Conservation (phyloP, 331 rosid species). For the Pyrus hybrid region DNA sequence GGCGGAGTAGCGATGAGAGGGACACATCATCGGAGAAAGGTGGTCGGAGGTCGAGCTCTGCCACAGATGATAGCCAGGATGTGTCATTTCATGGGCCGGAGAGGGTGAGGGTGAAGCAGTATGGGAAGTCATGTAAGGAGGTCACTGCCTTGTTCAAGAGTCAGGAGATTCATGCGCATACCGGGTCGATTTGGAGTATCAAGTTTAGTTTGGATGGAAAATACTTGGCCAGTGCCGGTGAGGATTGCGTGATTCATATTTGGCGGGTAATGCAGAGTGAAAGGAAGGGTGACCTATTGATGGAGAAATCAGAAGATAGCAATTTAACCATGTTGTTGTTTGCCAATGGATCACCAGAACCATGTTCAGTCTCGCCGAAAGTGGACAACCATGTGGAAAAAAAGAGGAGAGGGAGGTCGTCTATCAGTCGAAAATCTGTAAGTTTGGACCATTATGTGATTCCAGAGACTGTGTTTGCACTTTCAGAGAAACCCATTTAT, state of each 20-base stretch:
- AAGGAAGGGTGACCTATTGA: slow-evolving; percentile 72
- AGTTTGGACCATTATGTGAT: slow-evolving; percentile 66
- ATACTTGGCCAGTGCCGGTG: slow-evolving; percentile 93
- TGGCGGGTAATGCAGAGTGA: slow-evolving; percentile 87
- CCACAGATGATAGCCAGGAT: slow-evolving; percentile 96
- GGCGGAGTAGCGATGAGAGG: slow-evolving; percentile 88
- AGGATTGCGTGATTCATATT: slow-evolving; percentile 86
- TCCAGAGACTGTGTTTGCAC: slow-evolving; percentile 69
- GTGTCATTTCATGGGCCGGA: slow-evolving; percentile 78
- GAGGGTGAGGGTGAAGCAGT: slow-evolving; percentile 74
- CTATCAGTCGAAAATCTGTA: slow-evolving; percentile 67
- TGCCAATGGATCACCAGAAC: slow-evolving; percentile 76
- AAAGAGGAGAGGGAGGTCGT: slow-evolving; percentile 79
- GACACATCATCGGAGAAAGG: slow-evolving; percentile 90
- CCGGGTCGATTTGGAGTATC: slow-evolving; percentile 85
- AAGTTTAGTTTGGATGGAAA: slow-evolving; percentile 96
- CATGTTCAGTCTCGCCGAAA: slow-evolving; percentile 41
- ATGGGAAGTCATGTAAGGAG: slow-evolving; percentile 82
- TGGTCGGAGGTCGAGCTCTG: slow-evolving; percentile 89
- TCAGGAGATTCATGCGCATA: slow-evolving; percentile 94
- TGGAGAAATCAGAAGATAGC: slow-evolving; percentile 60
- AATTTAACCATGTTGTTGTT: slow-evolving; percentile 43
- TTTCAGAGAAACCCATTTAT: slow-evolving; percentile 75
- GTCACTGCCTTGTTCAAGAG: slow-evolving; percentile 66
- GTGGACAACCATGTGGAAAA: slow-evolving; percentile 52